Base-by-base conservation (phyloP, 2,329 filamentous ascomycete species). In the Chaetomium sp. region DNA sequence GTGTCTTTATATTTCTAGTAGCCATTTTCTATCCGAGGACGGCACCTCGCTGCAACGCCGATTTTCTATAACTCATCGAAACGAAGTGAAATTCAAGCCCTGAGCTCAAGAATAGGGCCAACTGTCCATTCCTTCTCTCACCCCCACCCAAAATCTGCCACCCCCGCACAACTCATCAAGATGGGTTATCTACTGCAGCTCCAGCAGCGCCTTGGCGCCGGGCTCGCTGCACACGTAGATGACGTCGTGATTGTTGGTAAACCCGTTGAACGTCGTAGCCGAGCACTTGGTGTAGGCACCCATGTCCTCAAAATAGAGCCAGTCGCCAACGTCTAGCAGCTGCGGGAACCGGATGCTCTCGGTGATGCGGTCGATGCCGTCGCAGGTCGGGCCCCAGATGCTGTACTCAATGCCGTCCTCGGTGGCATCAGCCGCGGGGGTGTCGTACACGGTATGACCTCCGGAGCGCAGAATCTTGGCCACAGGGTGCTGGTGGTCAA, bases 261-360 rank as follows among this genome's bases (percentile, higher is more conserved):
- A 99, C 61, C 94, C 94, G 65, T 99, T 99, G 85, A 99, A 99
- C 68, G 88, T 86, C 55, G 94, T 99, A 61, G 94, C 92, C 58
- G 91, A 96, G 79, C 92, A 97, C 79, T 91, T 95, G 65, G 94
- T 97, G 74, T 99, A 99, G 32, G 94, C 92, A 54, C 94, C 94
- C 94, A 99, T 99, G 59, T 96, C 85, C 75, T 96, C 90, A 73
- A 99, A 99, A 76, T 95, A 99, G 53, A 99, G 79, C 94, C 94
- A 99, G 72, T 99, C 94, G 52, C 94, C 94, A 6, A 96, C 89
- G 68, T 96, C 86, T 44, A 99, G 76, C 48, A 87, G 80, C 52
- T 88, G 84, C 37, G 84, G 76, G 66, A 96, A 89, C 59, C 79
- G 82, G 71, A 88, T 89, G 68, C 86, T 88, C 70, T 89, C 84